A percentile compares a stretch with the other conserved stretches of the same genome.
These are phyloP conservation scores for Austropuccinia psidii DNA, from an alignment of 1,284 basidiomycete species.

Conservation along the genomic window DNA sequence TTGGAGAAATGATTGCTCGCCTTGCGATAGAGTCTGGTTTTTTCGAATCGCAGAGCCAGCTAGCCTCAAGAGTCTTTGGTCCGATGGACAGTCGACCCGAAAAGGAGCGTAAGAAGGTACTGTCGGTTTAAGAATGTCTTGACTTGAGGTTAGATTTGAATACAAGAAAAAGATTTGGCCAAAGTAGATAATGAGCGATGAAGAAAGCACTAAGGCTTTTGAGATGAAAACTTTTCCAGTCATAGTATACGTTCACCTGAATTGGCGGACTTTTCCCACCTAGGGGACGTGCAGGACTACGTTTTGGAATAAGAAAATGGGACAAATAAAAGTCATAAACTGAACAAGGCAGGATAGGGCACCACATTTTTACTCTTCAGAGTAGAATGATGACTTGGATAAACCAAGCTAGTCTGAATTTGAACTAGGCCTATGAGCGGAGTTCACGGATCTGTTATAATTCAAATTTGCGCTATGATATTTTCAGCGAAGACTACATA, in stretches of 20 bases:
- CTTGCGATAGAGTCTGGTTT: conserved; percentile 15
- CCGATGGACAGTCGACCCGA: neutral
- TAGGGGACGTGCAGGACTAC: neutral
- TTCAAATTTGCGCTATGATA: too few species aligned
- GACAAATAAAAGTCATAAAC: neutral
- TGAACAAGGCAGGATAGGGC: too few species aligned
- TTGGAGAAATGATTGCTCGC: neutral
- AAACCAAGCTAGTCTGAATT: too few species aligned
- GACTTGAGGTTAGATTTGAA: neutral
- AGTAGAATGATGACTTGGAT: too few species aligned
- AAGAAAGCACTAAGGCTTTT: neutral
- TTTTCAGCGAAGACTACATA: too few species aligned
- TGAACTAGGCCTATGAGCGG: too few species aligned
- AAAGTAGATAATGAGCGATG: neutral
- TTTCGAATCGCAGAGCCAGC: neutral
- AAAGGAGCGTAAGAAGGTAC: conserved; percentile 7
- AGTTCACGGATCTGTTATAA: too few species aligned
- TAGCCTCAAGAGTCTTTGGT: conserved; percentile 3
- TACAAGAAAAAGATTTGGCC: neutral
- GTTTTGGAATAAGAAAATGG: neutral
- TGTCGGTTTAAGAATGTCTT: neutral
- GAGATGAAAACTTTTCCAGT: too few species aligned
- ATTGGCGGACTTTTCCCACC: neutral
- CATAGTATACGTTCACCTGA: neutral
- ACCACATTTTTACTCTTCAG: too few species aligned